These are phyloP conservation scores for Tremellales sp. DNA, from an alignment of 1,284 basidiomycete species.

Conservation along the genomic window DNA sequence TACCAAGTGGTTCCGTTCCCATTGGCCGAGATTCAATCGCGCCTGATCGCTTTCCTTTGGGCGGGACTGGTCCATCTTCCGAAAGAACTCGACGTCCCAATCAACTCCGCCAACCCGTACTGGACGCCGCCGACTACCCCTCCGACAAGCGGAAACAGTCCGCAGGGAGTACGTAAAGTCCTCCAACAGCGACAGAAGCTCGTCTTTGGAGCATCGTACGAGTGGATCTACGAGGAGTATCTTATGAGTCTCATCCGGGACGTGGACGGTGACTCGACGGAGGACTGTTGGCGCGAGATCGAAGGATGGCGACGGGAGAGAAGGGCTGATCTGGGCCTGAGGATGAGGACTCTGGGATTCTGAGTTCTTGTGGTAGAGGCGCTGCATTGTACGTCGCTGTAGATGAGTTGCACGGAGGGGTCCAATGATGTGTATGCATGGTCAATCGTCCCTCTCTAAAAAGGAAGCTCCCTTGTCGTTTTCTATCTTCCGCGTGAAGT, in stretches of 20 bases:
- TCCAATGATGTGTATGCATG: not conserved
- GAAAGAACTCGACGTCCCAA: constrained; percentile 22
- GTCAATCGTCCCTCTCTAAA: constrained; percentile 62
- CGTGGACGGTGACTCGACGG: constrained; percentile 23
- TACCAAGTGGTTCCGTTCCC: constrained; percentile 50
- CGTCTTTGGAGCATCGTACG: constrained; percentile 39
- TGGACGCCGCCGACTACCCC: constrained; percentile 7
- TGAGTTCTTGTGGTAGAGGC: constrained; percentile 11
- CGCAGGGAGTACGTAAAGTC: constrained; percentile 9
- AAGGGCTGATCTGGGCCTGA: constrained; percentile 26
- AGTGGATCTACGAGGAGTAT: constrained; percentile 36
- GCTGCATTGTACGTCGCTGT: not conserved
- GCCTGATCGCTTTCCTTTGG: constrained; percentile 42
- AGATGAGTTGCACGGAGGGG: not conserved
- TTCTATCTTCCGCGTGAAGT: constrained; percentile 66
- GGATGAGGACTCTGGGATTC: constrained; percentile 36
- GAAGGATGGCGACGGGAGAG: constrained; percentile 26
- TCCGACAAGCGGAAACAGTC: not conserved
- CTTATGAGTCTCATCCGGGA: constrained; percentile 31
- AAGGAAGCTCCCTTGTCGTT: constrained; percentile 65
- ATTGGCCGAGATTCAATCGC: constrained; percentile 48
- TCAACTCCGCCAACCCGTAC: constrained; percentile 28
- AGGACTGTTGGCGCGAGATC: constrained; percentile 25
- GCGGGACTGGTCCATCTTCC: constrained; percentile 31
- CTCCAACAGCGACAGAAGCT: constrained; percentile 25